Base-by-base conservation (phyloP, 345 rosid genomes). In the Citrus sp. region DNA sequence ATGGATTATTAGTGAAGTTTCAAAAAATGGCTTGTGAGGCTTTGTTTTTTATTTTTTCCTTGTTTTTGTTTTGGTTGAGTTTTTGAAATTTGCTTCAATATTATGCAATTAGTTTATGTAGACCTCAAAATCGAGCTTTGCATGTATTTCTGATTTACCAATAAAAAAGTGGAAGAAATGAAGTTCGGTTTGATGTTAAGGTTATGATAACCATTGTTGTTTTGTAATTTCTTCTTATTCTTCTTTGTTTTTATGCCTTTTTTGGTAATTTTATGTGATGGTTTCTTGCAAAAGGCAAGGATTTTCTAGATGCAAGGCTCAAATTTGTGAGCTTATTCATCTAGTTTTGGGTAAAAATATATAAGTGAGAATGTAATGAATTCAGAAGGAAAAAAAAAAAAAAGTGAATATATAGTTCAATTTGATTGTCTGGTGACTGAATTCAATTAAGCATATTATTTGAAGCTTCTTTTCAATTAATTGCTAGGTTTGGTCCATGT, bases 61-160 rank as follows among this genome's bases (percentile, higher is more conserved):
- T 42, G 40, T 60, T 60, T n/a, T 40, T n/a, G 25, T n/a, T 37
- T 69, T 60, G 24, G n/a, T 35, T 60, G 69, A 24, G 62, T 32
- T 35, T 14, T 27, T 62, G 30, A 24, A 64, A 25, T 27, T 40
- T 28, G 38, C 73, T 79, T 78, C 32, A 38, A 70, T 67, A 28
- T 64, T 28, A 42, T 21, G 69, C 62, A 40, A 34, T 28, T 40
- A 70, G 16, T 70, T 25, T 55, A 34, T 59, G 40, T 24, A 24
- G 71, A 67, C 55, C 42, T 61, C 49, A 69, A 64, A 68, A 32
- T 10, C 32, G 4, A 59, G 58, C 58, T 85, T 75, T 75, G 79
- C 72, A 66, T 66, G 34, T 42, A 10, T 61, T 30, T 46, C 28
- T 75, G 61, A 28, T 25, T 46, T 66, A 10, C 64, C 8, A 30